These are phyloP conservation scores for Wickerhamomyces silvicola DNA, from an alignment of 805 yeast species.

Conservation along the genomic window DNA sequence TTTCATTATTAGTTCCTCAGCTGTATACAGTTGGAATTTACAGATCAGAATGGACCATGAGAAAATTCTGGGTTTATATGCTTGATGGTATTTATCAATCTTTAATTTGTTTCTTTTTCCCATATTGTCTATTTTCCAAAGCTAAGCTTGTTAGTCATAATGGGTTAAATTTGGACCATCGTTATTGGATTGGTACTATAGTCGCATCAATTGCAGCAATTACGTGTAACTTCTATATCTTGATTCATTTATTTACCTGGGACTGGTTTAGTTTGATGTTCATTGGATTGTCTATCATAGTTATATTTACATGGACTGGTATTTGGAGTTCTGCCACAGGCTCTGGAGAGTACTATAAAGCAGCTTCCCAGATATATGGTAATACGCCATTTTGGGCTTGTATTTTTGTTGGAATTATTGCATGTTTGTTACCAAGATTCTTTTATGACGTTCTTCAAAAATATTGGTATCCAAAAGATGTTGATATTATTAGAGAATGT, in stretches of 20 bases:
- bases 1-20: constrained; percentile 69
- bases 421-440: constrained; percentile 65
- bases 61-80: constrained; percentile 69
- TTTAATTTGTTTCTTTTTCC: constrained; percentile 65
- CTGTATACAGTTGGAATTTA: constrained; percentile 67
- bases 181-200: constrained; percentile 64
- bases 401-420: constrained; percentile 53
- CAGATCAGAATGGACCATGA: constrained; percentile 63
- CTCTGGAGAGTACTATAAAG: constrained; percentile 58
- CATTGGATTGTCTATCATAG: constrained; percentile 48
- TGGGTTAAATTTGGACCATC: constrained; percentile 59
- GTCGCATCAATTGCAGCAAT: constrained; percentile 63
- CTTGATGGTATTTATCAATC: constrained; percentile 74
- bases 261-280: constrained; percentile 65
- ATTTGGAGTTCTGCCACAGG: constrained; percentile 56
- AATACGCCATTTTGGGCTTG: constrained; percentile 62
- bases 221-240: constrained; percentile 59
- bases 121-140: constrained; percentile 46
- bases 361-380: constrained; percentile 60
- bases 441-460: constrained; percentile 49
- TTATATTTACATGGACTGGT: constrained; percentile 74
- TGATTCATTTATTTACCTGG: constrained; percentile 72
- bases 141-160: constrained; percentile 40
- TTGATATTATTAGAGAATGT: constrained; percentile 71
- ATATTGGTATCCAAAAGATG: constrained; percentile 54